Conservation (phyloP, 2,329 filamentous ascomycete genomes). For the Trichoderma sp. region DNA sequence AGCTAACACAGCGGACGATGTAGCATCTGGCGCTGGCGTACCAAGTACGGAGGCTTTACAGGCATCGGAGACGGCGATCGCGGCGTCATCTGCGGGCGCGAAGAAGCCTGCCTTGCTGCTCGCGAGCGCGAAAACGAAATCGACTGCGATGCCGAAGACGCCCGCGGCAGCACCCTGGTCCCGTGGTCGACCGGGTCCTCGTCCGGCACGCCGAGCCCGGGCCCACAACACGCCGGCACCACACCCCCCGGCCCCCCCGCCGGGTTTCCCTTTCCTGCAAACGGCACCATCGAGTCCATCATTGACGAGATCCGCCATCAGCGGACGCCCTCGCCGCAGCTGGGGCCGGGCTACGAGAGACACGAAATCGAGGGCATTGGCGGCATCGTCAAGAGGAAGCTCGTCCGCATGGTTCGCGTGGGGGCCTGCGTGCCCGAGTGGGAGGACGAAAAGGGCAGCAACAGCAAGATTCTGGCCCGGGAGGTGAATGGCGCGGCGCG, state of each 20-base stretch:
- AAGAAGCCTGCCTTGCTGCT: slow-evolving; percentile 73
- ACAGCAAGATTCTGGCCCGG: slow-evolving; percentile 64
- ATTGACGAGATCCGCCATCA: slow-evolving; percentile 41
- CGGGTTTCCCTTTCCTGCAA: slow-evolving; percentile 30
- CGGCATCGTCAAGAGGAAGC: slow-evolving; percentile 83
- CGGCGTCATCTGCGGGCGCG: slow-evolving; percentile 86
- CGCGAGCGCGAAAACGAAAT: slow-evolving; percentile 80
- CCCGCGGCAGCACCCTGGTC: slow-evolving; percentile 49
- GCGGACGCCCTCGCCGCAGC: slow-evolving; percentile 55
- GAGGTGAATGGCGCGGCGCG: slow-evolving; percentile 71
- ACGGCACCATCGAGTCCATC: slow-evolving; percentile 35
- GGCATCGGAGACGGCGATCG: slow-evolving; percentile 88
- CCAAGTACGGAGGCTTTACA: slow-evolving; percentile 79
- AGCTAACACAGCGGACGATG: not conserved
- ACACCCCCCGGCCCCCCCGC: slow-evolving; percentile 31
- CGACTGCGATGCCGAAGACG: slow-evolving; percentile 81
- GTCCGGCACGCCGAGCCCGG: slow-evolving; percentile 25
- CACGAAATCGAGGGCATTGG: slow-evolving; percentile 93
- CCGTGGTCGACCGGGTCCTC: slow-evolving; percentile 33
- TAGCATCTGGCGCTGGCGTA: slow-evolving; percentile 87
- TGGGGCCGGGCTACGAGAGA: slow-evolving; percentile 74
- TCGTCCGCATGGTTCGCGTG: slow-evolving; percentile 79
- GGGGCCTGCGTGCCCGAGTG: slow-evolving; percentile 86
- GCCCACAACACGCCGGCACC: slow-evolving; percentile 31
- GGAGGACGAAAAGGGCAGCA: slow-evolving; percentile 69